phyloP scores from a whole-genome alignment of 2,329 filamentous ascomycete genomes.

The Scedosporium apiospermum region DNA sequence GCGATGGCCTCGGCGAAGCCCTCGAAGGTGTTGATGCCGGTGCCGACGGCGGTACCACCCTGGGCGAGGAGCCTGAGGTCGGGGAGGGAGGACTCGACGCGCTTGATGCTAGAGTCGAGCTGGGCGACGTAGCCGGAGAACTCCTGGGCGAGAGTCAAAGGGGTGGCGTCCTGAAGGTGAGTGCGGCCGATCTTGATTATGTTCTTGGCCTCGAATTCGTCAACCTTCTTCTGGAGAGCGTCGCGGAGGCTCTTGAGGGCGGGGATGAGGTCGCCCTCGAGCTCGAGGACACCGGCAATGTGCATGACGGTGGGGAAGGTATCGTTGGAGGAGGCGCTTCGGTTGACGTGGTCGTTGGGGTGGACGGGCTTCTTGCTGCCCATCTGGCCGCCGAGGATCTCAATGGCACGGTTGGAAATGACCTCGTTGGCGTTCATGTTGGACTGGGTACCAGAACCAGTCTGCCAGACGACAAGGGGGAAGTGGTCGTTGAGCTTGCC shows the following conservation, averaged over 20 bases:
- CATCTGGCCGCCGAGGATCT: slow-evolving; percentile 89
- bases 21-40: slow-evolving; percentile 93
- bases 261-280: slow-evolving; percentile 78
- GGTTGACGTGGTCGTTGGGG: slow-evolving; percentile 99
- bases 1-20: slow-evolving; percentile 94
- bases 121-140: slow-evolving; percentile 97
- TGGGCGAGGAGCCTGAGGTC: slow-evolving; percentile 83
- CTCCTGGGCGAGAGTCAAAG: slow-evolving; percentile 89
- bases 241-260: slow-evolving; percentile 71
- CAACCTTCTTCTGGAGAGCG: slow-evolving; percentile 79
- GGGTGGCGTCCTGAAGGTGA: slow-evolving; percentile 94
- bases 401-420: slow-evolving; percentile 97
- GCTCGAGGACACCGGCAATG: slow-evolving; percentile 90
- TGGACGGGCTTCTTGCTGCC: slow-evolving; percentile 97
- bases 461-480: slow-evolving; percentile 98
- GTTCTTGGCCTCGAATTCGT: slow-evolving; percentile 72
- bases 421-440: slow-evolving; percentile 99
- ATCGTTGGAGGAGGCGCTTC: slow-evolving; percentile 97
- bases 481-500: slow-evolving; percentile 96
- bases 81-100: slow-evolving; percentile 73
- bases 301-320: slow-evolving; percentile 99
- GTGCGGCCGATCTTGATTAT: slow-evolving; percentile 99
- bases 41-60: slow-evolving; percentile 93
- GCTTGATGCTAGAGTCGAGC: slow-evolving; percentile 81
- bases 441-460: slow-evolving; percentile 94